Percentiles rank a stretch among this genome's conserved stretches.
These are phyloP conservation scores for Fusarium sp. DNA, from an alignment of 2,329 filamentous ascomycete genomes.

Conservation along the genomic window DNA sequence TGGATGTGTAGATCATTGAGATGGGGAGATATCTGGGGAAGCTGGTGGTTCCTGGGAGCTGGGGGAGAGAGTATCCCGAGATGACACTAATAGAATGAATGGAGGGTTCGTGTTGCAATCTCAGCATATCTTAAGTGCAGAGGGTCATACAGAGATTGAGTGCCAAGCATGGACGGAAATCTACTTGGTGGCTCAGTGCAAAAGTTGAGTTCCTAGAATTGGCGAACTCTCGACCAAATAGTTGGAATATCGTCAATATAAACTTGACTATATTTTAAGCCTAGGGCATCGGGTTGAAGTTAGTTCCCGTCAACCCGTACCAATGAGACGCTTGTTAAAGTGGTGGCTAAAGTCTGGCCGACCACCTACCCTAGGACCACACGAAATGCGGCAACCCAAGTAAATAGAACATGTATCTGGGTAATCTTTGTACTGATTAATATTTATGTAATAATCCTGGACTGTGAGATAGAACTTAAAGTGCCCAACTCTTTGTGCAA, in stretches of 20 bases:
- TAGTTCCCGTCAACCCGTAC: neutral
- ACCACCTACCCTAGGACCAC: neutral
- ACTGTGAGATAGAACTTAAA: neutral
- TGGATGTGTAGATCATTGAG: neutral
- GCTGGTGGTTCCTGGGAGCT: neutral
- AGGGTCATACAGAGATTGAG: neutral
- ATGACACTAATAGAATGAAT: neutral
- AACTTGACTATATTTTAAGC: neutral
- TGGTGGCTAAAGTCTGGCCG: neutral
- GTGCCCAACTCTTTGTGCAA: neutral
- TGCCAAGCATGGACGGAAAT: neutral
- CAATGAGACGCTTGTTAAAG: neutral
- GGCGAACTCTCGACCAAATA: no score
- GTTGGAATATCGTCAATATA: neutral
- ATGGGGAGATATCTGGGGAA: neutral
- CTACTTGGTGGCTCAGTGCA: no score
- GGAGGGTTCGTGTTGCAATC: neutral
- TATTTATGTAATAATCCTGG: neutral
- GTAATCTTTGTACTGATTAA: neutral
- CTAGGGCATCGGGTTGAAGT: neutral
- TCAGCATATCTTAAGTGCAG: neutral
- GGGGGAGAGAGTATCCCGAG: neutral
- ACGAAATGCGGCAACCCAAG: neutral
- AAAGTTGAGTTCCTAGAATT: no score
- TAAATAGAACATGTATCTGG: neutral